These are phyloP conservation scores for Paralagenidium karlingii DNA, from an alignment of 352 stramenopile genomes.

Conservation along the genomic window DNA sequence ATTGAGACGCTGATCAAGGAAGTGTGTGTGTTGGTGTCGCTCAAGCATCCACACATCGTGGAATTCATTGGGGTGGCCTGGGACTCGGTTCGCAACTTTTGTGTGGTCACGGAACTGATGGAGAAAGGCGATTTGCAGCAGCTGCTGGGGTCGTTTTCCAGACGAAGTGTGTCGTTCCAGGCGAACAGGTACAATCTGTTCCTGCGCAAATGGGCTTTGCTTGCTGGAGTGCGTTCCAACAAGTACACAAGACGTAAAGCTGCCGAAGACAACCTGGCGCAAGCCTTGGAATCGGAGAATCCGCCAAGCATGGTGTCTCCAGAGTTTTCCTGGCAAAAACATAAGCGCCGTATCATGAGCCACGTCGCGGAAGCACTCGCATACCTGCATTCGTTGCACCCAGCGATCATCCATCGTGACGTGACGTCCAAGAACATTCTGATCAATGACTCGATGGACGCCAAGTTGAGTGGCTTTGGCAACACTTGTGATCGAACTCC, in stretches of 20 bases:
- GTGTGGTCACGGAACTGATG: constrained; percentile 71
- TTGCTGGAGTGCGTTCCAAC: no score
- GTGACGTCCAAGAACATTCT: not conserved
- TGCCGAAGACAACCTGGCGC: no score
- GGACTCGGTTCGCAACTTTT: constrained; percentile 63
- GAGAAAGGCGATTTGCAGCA: constrained; percentile 53
- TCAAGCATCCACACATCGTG: constrained; percentile 75
- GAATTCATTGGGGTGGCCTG: constrained; percentile 68
- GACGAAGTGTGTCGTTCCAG: no score
- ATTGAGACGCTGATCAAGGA: constrained; percentile 14
- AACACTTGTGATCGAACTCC: constrained; percentile 3
- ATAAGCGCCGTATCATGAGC: no score
- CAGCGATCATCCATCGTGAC: not conserved
- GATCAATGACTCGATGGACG: not conserved
- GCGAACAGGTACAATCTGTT: constrained; percentile 3
- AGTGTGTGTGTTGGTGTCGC: constrained; percentile 29
- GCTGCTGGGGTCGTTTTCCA: no score
- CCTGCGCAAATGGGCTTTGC: not conserved
- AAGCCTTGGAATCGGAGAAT: no score
- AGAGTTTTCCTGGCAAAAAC: no score
- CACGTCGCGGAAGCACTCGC: no score
- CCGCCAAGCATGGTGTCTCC: not conserved
- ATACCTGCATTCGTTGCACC: no score
- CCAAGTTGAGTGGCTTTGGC: constrained; percentile 5
- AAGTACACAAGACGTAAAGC: no score